Percentiles rank a stretch among this genome's conserved stretches.
These are phyloP conservation scores for Coemansia sp. DNA, from an alignment of 192 early-diverging fungal genomes.

Conservation along the genomic window DNA sequence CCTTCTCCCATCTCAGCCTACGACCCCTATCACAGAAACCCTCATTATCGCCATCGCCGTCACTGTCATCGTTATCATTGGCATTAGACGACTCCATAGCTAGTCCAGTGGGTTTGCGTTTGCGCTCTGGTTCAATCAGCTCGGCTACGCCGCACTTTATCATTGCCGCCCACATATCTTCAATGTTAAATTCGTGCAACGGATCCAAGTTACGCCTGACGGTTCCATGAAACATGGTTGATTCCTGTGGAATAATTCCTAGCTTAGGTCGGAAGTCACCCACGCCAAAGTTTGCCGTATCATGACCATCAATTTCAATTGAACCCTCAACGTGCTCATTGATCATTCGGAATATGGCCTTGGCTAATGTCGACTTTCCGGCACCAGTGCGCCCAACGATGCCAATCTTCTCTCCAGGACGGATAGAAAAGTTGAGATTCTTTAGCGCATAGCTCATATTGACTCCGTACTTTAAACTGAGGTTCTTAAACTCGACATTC, in stretches of 20 bases:
- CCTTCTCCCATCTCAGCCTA: background rate
- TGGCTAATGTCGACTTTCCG: conserved; percentile 63
- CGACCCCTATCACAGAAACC: background rate
- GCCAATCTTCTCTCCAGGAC: conserved; percentile 61
- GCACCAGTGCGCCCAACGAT: conserved; percentile 81
- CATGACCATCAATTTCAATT: conserved; percentile 70
- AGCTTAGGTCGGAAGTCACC: conserved; percentile 45
- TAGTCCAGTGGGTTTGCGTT: background rate
- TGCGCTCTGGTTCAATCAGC: background rate
- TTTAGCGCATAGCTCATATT: conserved; percentile 57
- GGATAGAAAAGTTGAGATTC: conserved; percentile 58
- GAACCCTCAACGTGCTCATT: conserved; percentile 54
- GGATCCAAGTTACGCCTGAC: conserved; percentile 69
- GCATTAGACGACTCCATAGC: background rate
- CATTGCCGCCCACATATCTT: conserved; percentile 63
- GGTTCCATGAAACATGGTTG: conserved; percentile 62
- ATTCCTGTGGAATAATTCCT: conserved; percentile 68
- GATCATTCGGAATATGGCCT: conserved; percentile 66
- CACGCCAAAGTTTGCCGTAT: conserved; percentile 62
- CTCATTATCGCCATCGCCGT: conserved; percentile 9
- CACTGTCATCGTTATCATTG: background rate
- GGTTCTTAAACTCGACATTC: conserved; percentile 56
- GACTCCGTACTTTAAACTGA: conserved; percentile 62
- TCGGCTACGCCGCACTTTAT: conserved; percentile 12
- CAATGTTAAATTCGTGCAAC: conserved; percentile 48